Evolutionary conservation across 1,139 yeast species (phyloP).

Genomic region (Yamadazyma oceani): DNA sequence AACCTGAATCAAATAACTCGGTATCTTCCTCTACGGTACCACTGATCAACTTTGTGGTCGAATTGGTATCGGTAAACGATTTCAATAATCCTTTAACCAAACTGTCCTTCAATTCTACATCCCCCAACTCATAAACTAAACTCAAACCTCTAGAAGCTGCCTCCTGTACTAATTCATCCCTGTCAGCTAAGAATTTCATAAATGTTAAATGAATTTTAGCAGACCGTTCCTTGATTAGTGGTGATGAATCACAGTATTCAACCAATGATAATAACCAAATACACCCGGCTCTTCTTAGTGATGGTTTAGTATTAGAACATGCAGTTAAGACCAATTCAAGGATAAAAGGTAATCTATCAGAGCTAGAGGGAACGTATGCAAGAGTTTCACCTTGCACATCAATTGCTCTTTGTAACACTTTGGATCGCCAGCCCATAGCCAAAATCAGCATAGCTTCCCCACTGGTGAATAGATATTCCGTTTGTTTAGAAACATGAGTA

Average conservation of each 20-base stretch:
- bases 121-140: conserved; percentile 78
- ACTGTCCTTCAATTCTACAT: conserved; percentile 63
- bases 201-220: conserved; percentile 68
- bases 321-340: conserved; percentile 50
- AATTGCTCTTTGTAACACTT: conserved; percentile 46
- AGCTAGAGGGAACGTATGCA: conserved; percentile 19
- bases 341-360: conserved; percentile 33
- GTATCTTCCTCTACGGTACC: conserved; percentile 81
- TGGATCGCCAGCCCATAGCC: conserved; percentile 77
- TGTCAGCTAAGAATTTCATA: conserved; percentile 71
- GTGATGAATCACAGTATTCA: conserved; percentile 64
- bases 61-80: conserved; percentile 73
- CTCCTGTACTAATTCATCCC: conserved; percentile 86
- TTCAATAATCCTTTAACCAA: conserved; percentile 73
- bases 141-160: conserved; percentile 89
- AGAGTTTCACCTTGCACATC: conserved; percentile 46
- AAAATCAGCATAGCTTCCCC: conserved; percentile 82
- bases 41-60: conserved; percentile 50
- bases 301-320: conserved; percentile 68
- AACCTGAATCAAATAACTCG: conserved; percentile 80
- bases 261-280: conserved; percentile 82
- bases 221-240: conserved; percentile 43
- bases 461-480: conserved; percentile 69
- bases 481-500: conserved; percentile 65
- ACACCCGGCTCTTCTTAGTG: conserved; percentile 73